Conservation (phyloP, 2,329 filamentous ascomycete genomes). For the Penicillium rolfsii region DNA sequence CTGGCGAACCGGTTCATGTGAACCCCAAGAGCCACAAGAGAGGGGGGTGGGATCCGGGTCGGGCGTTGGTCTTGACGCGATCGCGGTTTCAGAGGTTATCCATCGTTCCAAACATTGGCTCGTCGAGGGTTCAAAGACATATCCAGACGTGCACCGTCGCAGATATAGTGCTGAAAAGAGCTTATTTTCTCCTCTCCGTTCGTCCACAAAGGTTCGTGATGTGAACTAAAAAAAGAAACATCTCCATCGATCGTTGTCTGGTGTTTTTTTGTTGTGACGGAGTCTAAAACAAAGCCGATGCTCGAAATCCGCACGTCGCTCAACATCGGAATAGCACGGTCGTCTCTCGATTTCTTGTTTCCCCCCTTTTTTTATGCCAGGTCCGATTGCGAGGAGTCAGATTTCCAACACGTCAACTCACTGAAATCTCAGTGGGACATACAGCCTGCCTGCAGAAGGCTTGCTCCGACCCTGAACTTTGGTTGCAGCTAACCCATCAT, state of each 20-base stretch:
- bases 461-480: not conserved
- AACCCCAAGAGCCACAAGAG: not conserved
- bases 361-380: not conserved
- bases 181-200: slow-evolving; percentile 2
- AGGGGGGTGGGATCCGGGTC: not conserved
- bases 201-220: slow-evolving; percentile 12
- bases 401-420: slow-evolving; percentile 11
- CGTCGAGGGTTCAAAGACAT: slow-evolving; percentile 12
- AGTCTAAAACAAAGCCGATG: not conserved
- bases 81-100: slow-evolving; percentile 23
- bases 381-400: slow-evolving; percentile 16
- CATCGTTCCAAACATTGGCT: slow-evolving; percentile 10
- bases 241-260: slow-evolving; percentile 2
- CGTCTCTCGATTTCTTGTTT: not conserved
- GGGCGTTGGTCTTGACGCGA: slow-evolving; percentile 20
- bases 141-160: slow-evolving; percentile 10
- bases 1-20: slow-evolving; percentile 23
- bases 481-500: not conserved
- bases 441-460: not conserved
- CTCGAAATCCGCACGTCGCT: not conserved
- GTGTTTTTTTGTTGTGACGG: not conserved
- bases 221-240: slow-evolving; percentile 15
- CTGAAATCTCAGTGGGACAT: slow-evolving; percentile 5
- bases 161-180: slow-evolving; percentile 11
- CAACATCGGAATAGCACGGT: not conserved